These are phyloP conservation scores for Helotiales sp. DNA, from an alignment of 2,329 filamentous ascomycete genomes.

Conservation along the genomic window DNA sequence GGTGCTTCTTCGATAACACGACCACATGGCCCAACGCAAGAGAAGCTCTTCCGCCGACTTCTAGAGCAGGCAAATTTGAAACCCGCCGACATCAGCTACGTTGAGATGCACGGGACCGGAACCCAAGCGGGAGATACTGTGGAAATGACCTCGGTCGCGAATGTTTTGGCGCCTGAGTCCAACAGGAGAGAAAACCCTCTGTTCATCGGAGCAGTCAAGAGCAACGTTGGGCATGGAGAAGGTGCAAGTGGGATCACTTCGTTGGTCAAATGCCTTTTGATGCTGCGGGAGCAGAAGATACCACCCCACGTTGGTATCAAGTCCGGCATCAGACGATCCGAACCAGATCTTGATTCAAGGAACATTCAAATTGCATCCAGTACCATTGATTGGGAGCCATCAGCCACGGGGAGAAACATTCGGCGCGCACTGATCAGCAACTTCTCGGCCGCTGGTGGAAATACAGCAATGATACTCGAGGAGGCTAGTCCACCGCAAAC, in stretches of 20 bases:
- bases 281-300: conserved; percentile 26
- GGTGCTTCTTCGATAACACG: conserved; percentile 80
- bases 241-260: conserved; percentile 28
- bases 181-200: conserved; percentile 44
- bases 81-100: conserved; percentile 73
- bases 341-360: conserved; percentile 36
- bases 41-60: conserved; percentile 65
- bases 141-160: conserved; percentile 77
- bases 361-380: conserved; percentile 46
- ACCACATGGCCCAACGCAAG: conserved; percentile 74
- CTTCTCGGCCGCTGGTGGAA: conserved; percentile 39
- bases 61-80: conserved; percentile 71
- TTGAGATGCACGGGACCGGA: conserved; percentile 87
- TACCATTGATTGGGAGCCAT: conserved; percentile 1
- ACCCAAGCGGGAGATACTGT: conserved; percentile 79
- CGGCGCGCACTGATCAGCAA: conserved; percentile 51
- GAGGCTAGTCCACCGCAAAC: neutral
- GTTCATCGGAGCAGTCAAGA: conserved; percentile 61
- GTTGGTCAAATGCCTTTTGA: conserved; percentile 30
- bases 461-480: conserved; percentile 7
- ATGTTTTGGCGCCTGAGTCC: conserved; percentile 55
- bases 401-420: conserved; percentile 32
- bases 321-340: conserved; percentile 29
- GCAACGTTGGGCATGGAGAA: conserved; percentile 35
- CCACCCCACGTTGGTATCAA: conserved; percentile 28